Percentiles rank a stretch among this genome's conserved stretches.
These are phyloP conservation scores for Byssoonygena ceratinophila DNA, from an alignment of 2,329 filamentous ascomycete genomes.

Conservation along the genomic window DNA sequence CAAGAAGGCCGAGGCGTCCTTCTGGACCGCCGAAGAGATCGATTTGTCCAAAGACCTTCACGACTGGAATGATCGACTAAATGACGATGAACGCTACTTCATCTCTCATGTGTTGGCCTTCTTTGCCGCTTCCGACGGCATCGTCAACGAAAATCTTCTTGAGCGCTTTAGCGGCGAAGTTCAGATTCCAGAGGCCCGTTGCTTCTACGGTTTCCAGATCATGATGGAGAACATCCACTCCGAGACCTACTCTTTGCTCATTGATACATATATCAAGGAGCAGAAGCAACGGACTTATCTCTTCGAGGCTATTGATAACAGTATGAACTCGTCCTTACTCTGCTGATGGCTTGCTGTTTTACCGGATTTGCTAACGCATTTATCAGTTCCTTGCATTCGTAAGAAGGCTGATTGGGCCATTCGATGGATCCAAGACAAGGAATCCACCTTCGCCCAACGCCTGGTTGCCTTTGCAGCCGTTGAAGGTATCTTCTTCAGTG, in stretches of 20 bases:
- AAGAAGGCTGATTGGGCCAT: slow-evolving; percentile 99
- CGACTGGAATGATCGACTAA: slow-evolving; percentile 98
- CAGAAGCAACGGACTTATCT: slow-evolving; percentile 85
- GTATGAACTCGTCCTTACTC: slow-evolving; percentile 44
- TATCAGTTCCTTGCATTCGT: slow-evolving; percentile 77
- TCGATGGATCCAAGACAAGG: slow-evolving; percentile 83
- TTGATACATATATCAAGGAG: slow-evolving; percentile 99
- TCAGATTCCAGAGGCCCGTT: slow-evolving; percentile 92
- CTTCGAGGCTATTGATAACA: slow-evolving; percentile 98
- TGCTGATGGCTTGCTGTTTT: neutral
- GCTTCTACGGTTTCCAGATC: slow-evolving; percentile 99
- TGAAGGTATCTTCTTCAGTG: slow-evolving; percentile 99
- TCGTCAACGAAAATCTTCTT: slow-evolving; percentile 98
- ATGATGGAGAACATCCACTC: slow-evolving; percentile 99
- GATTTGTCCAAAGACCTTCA: slow-evolving; percentile 97
- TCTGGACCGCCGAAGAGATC: slow-evolving; percentile 99
- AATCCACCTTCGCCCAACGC: slow-evolving; percentile 90
- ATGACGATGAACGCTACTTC: slow-evolving; percentile 95
- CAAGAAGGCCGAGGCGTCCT: slow-evolving; percentile 98
- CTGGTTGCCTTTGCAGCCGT: slow-evolving; percentile 95
- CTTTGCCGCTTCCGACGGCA: slow-evolving; percentile 97
- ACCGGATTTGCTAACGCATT: slow-evolving; percentile 21
- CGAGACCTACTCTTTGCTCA: slow-evolving; percentile 97
- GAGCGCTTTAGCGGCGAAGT: slow-evolving; percentile 97
- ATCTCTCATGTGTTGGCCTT: slow-evolving; percentile 97